A percentile compares a stretch with the other conserved stretches of the same genome.
These are phyloP conservation scores for Suhomyces chickasaworum DNA, from an alignment of 1,139 yeast species.

Conservation along the genomic window DNA sequence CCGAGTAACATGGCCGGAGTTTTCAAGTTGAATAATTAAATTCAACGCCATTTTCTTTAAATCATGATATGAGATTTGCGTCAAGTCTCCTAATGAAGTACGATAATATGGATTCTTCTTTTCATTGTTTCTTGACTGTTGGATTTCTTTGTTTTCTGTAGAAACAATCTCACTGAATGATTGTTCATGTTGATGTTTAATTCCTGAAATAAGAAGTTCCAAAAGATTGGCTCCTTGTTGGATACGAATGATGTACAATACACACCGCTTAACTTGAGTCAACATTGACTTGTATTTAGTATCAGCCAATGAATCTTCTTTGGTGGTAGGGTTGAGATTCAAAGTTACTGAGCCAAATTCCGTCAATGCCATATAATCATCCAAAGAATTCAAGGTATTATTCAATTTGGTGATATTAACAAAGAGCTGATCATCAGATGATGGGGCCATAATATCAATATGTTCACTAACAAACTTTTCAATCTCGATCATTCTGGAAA, in stretches of 20 bases:
- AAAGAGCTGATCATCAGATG: conserved; percentile 57
- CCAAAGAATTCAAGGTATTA: conserved; percentile 39
- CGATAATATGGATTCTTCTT: conserved; percentile 40
- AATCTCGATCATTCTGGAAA: conserved; percentile 64
- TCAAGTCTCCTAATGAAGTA: conserved; percentile 55
- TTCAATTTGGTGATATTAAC: conserved; percentile 40
- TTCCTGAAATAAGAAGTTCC: conserved; percentile 73
- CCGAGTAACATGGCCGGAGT: conserved; percentile 65
- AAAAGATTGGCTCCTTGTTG: conserved; percentile 74
- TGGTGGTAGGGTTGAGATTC: conserved; percentile 53
- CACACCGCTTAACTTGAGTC: conserved; percentile 79
- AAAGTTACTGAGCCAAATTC: conserved; percentile 45
- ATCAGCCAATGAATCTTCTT: conserved; percentile 46
- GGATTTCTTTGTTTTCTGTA: conserved; percentile 44
- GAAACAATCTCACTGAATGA: conserved; percentile 57
- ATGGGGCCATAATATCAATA: conserved; percentile 52
- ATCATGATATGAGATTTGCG: conserved; percentile 65
- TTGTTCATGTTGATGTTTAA: conserved; percentile 66
- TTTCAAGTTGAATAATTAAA: conserved; percentile 73
- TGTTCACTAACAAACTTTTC: conserved; percentile 60
- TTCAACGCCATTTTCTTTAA: conserved; percentile 78
- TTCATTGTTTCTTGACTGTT: conserved; percentile 22
- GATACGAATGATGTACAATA: conserved; percentile 77
- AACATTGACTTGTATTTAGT: conserved; percentile 56
- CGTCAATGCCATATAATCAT: conserved; percentile 43